phyloP scores from a whole-genome alignment of 169 alveolate species.

The Eimeria acervulina region DNA sequence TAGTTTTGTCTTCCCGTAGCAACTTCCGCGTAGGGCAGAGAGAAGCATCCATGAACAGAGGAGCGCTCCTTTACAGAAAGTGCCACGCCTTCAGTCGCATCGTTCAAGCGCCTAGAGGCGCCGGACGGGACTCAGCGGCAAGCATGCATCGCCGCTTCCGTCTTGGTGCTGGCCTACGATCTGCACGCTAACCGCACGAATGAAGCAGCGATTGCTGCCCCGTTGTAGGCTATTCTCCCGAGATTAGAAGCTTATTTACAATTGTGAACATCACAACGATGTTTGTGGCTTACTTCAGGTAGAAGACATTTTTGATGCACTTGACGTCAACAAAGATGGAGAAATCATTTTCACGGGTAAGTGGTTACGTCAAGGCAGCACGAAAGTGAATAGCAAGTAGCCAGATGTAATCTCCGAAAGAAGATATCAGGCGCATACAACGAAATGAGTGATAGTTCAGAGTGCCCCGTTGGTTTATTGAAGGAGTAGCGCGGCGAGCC shows the following conservation, averaged over 20 bases:
- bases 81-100: neutral
- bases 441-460: neutral
- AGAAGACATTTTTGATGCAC: slow-evolving; percentile 62
- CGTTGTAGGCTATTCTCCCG: neutral
- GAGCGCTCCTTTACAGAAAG: neutral
- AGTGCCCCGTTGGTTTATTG: neutral
- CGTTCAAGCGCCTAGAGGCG: neutral
- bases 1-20: neutral
- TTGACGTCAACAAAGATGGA: slow-evolving; percentile 67
- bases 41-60: neutral
- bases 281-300: neutral
- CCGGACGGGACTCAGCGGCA: neutral
- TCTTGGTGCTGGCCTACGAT: neutral
- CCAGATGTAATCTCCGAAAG: neutral
- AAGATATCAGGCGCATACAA: neutral
- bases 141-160: neutral
- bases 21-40: neutral
- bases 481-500: neutral
- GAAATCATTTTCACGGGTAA: slow-evolving; percentile 44
- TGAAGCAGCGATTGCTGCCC: neutral
- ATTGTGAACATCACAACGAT: neutral
- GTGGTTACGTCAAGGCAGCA: neutral
- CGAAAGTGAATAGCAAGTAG: neutral
- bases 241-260: neutral
- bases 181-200: neutral